Evolutionary conservation across 75 land plant genomes (phyloP), one percentile per base, ranked within the genome.

Genomic region (Adiantum capillusveneris): DNA sequence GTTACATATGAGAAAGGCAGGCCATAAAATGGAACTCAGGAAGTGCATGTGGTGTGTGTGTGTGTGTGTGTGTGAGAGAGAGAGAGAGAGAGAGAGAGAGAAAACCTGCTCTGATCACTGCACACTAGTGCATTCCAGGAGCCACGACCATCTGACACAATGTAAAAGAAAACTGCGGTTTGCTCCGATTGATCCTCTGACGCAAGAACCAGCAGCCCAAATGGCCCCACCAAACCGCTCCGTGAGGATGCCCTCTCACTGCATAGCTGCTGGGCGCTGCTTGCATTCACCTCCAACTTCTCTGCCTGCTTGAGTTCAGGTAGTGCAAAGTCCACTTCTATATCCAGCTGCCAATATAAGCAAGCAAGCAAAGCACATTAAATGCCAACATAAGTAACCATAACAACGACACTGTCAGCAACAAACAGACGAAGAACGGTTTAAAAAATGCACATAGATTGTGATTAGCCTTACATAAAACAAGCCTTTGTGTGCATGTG

Each of bases 311-410:
- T 46, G 2, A 75, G 42, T 25, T 69, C 31, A 0, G 75, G 69
- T 11, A 81, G 0, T 16, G 65, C 66, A 62, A 86, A 86, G 11
- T 60, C 52, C 37, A 83, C 69, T 25, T 75, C 79, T 2, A 86
- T 63, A 54, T 86, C 90, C 0, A 74, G 84, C 89, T 82, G 76
- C 28, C n/a, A n/a, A n/a, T n/a, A n/a, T n/a, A n/a, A n/a, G n/a
- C n/a, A n/a, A n/a, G n/a, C n/a, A n/a, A n/a, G n/a, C n/a, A n/a
- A n/a, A n/a, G n/a, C n/a, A n/a, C n/a, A n/a, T n/a, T n/a, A n/a
- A n/a, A n/a, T n/a, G n/a, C n/a, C n/a, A n/a, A n/a, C n/a, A n/a
- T n/a, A n/a, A n/a, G n/a, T n/a, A n/a, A n/a, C n/a, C n/a, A n/a
- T n/a, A n/a, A n/a, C n/a, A n/a, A n/a, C n/a, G n/a, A n/a, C n/a